Evolutionary conservation across 345 rosid species (phyloP).

Genomic region (Kernera saxatilis): DNA sequence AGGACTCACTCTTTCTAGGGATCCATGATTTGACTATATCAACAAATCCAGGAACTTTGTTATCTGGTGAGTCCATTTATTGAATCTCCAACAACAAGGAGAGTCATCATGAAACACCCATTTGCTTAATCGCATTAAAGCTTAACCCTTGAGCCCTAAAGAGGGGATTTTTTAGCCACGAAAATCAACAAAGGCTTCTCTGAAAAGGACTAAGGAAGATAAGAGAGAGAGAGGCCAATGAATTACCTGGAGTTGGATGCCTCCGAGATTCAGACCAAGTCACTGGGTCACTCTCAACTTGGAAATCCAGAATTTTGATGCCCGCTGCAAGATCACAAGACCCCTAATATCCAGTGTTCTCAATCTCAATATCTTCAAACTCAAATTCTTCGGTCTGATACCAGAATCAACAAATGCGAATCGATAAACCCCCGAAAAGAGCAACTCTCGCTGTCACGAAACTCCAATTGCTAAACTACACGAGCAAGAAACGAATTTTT

Average conservation of each 20-base stretch:
- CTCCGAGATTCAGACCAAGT: slow-evolving; percentile 11
- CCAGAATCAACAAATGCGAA: slow-evolving; percentile 13
- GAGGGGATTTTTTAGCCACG: background rate
- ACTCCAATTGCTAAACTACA: slow-evolving; percentile 3
- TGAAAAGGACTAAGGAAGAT: background rate
- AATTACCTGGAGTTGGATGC: slow-evolving; percentile 14
- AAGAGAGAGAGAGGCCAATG: background rate
- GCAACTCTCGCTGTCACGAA: background rate
- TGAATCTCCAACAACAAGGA: slow-evolving; percentile 45
- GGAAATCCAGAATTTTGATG: background rate
- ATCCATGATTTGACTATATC: slow-evolving; percentile 76
- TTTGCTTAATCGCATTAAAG: slow-evolving; percentile 34
- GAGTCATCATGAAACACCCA: slow-evolving; percentile 61
- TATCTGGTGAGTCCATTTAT: slow-evolving; percentile 79
- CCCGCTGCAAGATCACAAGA: background rate
- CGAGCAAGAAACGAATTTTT: background rate
- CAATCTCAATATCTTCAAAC: background rate
- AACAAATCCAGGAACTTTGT: slow-evolving; percentile 63
- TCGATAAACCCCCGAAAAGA: background rate
- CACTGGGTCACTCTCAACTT: slow-evolving; percentile 24
- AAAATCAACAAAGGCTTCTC: background rate
- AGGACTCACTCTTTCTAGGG: slow-evolving; percentile 61
- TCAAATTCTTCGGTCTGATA: background rate
- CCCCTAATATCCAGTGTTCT: slow-evolving; percentile 3
- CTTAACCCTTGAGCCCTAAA: slow-evolving; percentile 2